phyloP scores from a whole-genome alignment of 257 asterid species.

The Solanum etuberosum region DNA sequence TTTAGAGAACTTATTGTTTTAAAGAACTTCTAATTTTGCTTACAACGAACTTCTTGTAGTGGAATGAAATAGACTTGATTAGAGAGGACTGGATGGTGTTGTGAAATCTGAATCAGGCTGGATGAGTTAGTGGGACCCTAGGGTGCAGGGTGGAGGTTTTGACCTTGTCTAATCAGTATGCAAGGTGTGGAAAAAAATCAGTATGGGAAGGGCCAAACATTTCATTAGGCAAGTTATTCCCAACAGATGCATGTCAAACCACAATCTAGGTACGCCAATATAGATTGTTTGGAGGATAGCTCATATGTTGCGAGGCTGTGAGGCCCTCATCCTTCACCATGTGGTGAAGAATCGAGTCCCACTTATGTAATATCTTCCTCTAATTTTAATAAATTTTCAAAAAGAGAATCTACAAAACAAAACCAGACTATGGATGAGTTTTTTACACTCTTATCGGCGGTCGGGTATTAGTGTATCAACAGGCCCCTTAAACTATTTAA shows the following conservation, averaged over 20 bases:
- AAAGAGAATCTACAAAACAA: not conserved
- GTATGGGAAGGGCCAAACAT: not conserved
- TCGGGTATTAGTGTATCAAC: not conserved
- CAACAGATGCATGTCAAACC: not conserved
- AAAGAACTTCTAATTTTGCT: not conserved
- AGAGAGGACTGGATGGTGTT: not conserved
- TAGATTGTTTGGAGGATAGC: not conserved
- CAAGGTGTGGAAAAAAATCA: not conserved
- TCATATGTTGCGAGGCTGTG: not conserved
- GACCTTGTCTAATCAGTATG: not conserved
- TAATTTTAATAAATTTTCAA: not conserved
- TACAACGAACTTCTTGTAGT: not conserved
- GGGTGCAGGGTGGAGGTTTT: not conserved
- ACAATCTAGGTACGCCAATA: not conserved
- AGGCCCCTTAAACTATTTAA: not conserved
- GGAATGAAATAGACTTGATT: not conserved
- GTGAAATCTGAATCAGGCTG: not conserved
- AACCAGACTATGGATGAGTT: not conserved
- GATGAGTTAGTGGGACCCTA: not conserved
- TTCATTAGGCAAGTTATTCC: not conserved
- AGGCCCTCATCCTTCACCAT: not conserved
- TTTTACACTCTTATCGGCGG: not conserved
- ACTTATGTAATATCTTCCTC: not conserved
- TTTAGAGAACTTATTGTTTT: not conserved
- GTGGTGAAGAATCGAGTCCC: not conserved